These are phyloP conservation scores for Delonix regia DNA, from an alignment of 306 rosid genomes.

Conservation along the genomic window DNA sequence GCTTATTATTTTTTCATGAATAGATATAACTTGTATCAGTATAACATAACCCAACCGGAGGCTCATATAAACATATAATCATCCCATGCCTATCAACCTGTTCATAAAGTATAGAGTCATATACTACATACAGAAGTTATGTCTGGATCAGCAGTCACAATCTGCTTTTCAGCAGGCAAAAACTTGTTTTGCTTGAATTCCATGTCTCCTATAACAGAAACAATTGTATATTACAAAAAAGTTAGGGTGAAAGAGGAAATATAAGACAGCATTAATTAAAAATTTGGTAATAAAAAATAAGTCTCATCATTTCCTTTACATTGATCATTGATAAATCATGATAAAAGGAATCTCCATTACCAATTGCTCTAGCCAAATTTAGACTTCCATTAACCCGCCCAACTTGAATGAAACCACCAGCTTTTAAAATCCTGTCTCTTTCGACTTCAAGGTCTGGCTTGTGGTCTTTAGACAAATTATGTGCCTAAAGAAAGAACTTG, in stretches of 20 bases:
- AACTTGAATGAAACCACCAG: constrained; percentile 94
- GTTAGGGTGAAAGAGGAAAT: constrained; percentile 10
- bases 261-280: neutral
- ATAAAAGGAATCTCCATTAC: constrained; percentile 41
- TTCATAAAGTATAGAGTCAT: neutral
- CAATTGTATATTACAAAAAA: constrained; percentile 20
- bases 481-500: constrained; percentile 64
- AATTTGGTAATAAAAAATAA: constrained; percentile 1
- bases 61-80: neutral
- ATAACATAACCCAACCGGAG: neutral
- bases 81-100: constrained; percentile 24
- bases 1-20: neutral
- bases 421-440: constrained; percentile 89
- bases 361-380: constrained; percentile 96
- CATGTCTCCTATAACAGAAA: constrained; percentile 71
- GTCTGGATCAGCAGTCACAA: constrained; percentile 89
- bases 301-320: neutral
- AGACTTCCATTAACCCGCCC: constrained; percentile 96
- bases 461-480: constrained; percentile 93
- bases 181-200: constrained; percentile 91
- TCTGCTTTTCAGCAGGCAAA: constrained; percentile 88
- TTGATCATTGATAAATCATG: constrained; percentile 6
- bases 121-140: constrained; percentile 63
- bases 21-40: neutral
- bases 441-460: constrained; percentile 90